Conservation (phyloP, 257 asterid species). For the Ballota nigra region DNA sequence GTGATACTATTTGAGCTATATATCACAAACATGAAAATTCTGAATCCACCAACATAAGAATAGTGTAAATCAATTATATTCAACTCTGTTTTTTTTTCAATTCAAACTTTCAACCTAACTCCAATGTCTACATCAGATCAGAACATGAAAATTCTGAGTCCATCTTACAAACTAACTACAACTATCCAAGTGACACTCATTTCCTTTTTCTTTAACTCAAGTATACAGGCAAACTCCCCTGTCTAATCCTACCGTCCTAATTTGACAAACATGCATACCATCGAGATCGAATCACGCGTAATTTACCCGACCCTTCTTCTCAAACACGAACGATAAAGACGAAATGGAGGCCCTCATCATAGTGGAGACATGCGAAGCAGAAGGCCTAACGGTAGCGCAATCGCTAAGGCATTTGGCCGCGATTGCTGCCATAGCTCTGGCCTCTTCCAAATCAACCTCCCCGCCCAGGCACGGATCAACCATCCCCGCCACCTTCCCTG, state of each 20-base stretch:
- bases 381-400: conserved; percentile 52
- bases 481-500: conserved; percentile 43
- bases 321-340: conserved; percentile 4
- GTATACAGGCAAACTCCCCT: background rate
- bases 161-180: background rate
- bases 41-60: background rate
- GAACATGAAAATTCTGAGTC: background rate
- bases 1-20: no score
- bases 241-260: background rate
- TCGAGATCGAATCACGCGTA: no score
- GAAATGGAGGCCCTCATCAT: conserved; percentile 33
- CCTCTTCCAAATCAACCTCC: conserved; percentile 45
- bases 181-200: background rate
- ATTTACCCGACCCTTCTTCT: background rate
- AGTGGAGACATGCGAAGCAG: conserved; percentile 42
- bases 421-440: conserved; percentile 43
- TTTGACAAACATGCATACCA: no score
- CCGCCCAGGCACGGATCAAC: conserved; percentile 49
- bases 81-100: background rate
- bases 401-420: conserved; percentile 50
- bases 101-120: background rate
- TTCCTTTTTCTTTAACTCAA: background rate
- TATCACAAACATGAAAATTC: no score
- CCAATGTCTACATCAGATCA: background rate
- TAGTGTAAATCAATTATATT: background rate